Evolutionary conservation across 2,329 filamentous ascomycete genomes (phyloP), one percentile per base, ranked within the genome.

Genomic region (Microsporum ferrugineum): DNA sequence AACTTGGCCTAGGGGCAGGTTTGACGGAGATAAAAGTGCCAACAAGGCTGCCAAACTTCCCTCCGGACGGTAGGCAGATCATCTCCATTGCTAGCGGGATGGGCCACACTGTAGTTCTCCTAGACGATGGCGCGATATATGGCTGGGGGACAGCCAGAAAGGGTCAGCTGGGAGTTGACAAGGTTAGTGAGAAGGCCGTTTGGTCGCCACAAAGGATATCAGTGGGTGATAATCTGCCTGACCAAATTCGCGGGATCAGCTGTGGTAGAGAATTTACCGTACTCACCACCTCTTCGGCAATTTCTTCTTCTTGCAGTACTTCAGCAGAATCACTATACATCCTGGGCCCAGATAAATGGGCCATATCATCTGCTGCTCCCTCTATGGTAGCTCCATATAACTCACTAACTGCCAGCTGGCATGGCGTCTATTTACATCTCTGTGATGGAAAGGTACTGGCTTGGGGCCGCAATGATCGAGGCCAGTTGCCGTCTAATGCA

Each of bases 111-210:
- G 82, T 95, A 14, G 84, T 78, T 1, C 82, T 96, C 0, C 74
- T 95, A 2, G 82, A 81, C 49, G 87, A 88, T 69, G 92, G 91
- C 0, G 80, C 88, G 14, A 85, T 86, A 1, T 95, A 88, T 71
- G 91, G 90, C 1, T 97, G 92, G 92, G 94, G 94, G 0, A 89
- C 85, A 67, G 87, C 88, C 12, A 82, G 90, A 29, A 94, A 96
- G 70, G 89, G 89, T 0, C 92, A 99, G 71, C 76, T 95, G 0
- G 91, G 91, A 0, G 73, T 77, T 47, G 80, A 81, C 0, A 75
- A 76, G 33, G 77, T 75, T 4, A 65, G 61, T 0, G 70, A 75
- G 6, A 76, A 74, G 53, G 72, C 85, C 33, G 71, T 86, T 1
- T 80, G 82, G 74, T 69, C 68, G 14, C 90, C 90, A 3, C 77